A percentile compares a stretch with the other conserved stretches of the same genome.
These are phyloP conservation scores for Cercospora sp. DNA, from an alignment of 2,329 filamentous ascomycete genomes.

Conservation along the genomic window DNA sequence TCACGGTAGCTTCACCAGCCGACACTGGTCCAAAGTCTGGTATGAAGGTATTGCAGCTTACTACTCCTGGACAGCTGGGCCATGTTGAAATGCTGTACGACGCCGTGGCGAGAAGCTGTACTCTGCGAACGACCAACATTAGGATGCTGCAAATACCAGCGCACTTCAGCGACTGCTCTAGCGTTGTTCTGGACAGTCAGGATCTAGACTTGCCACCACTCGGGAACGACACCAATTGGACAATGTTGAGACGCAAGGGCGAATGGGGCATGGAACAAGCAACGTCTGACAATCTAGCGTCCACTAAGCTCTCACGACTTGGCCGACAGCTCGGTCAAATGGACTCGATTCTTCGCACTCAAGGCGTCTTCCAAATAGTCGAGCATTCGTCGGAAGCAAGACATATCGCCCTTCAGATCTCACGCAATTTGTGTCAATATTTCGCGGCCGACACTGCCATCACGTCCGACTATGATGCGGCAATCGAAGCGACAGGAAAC, in stretches of 20 bases:
- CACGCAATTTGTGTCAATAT: slow-evolving; percentile 60
- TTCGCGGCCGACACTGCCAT: slow-evolving; percentile 55
- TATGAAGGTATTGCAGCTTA: slow-evolving; percentile 52
- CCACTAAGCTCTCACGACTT: slow-evolving; percentile 36
- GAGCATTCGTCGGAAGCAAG: slow-evolving; percentile 33
- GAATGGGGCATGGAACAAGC: slow-evolving; percentile 9
- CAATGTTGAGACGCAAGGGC: background rate
- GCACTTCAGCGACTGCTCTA: slow-evolving; percentile 23
- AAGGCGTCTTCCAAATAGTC: slow-evolving; percentile 48
- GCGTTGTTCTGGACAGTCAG: slow-evolving; percentile 24
- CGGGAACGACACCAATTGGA: background rate
- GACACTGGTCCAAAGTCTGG: slow-evolving; percentile 56
- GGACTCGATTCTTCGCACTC: slow-evolving; percentile 55
- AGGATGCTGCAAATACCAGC: slow-evolving; percentile 31
- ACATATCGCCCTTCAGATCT: slow-evolving; percentile 54
- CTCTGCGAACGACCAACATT: slow-evolving; percentile 47
- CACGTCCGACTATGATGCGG: slow-evolving; percentile 27
- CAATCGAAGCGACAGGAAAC: slow-evolving; percentile 43
- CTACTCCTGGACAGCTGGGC: slow-evolving; percentile 53
- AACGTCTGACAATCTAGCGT: background rate
- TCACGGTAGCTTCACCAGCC: slow-evolving; percentile 54
- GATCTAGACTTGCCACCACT: background rate
- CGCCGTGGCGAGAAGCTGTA: slow-evolving; percentile 36
- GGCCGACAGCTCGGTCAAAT: slow-evolving; percentile 55
- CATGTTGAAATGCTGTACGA: slow-evolving; percentile 46